A percentile compares a stretch with the other conserved stretches of the same genome.
These are phyloP conservation scores for Leccinum fallax DNA, from an alignment of 1,284 basidiomycete genomes.

Conservation along the genomic window DNA sequence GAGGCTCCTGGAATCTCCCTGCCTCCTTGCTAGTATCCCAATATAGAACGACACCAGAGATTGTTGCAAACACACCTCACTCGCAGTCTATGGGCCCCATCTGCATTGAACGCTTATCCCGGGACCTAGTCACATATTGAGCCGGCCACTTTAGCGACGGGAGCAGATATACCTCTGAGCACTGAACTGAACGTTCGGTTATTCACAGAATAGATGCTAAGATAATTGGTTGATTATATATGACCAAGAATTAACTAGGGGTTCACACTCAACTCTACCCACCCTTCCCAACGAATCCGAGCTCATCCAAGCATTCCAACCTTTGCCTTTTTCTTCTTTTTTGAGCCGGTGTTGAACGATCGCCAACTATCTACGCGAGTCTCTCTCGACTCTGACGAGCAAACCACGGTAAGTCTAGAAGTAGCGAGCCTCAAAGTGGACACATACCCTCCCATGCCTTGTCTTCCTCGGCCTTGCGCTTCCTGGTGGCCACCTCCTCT, in stretches of 20 bases:
- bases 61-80: not conserved
- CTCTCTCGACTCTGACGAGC: conserved; percentile 63
- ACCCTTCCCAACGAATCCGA: not conserved
- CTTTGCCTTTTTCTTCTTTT: conserved; percentile 82
- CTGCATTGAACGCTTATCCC: not conserved
- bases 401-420: not conserved
- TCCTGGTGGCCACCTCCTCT: conserved; percentile 70
- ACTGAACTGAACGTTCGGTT: not conserved
- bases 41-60: not conserved
- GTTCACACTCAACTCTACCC: conserved; percentile 17
- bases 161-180: not conserved
- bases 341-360: conserved; percentile 55
- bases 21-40: not conserved
- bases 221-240: conserved; percentile 14
- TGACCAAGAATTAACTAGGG: conserved; percentile 6
- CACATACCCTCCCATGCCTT: conserved; percentile 78
- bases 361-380: conserved; percentile 84
- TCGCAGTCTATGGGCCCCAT: not conserved
- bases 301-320: conserved; percentile 65
- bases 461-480: conserved; percentile 83
- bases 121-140: not conserved
- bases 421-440: not conserved
- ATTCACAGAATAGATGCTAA: not conserved
- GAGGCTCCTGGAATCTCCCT: too few species aligned
- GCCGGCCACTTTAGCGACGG: not conserved